Evolutionary conservation across 306 rosid species (phyloP), one percentile per base, ranked within the genome.

Genomic region (Gastrolobium villosum): DNA sequence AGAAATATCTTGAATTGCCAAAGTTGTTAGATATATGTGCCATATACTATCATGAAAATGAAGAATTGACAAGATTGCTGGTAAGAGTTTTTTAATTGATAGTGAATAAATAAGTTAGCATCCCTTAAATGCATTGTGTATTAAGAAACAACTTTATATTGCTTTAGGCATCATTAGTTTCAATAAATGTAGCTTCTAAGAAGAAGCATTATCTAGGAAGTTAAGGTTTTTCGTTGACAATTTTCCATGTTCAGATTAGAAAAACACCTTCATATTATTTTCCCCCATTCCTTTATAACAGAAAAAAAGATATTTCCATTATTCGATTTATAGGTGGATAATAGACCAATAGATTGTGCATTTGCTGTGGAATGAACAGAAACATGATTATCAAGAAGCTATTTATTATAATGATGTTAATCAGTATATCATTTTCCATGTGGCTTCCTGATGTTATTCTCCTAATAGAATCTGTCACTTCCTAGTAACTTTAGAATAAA

Each of bases 21-120:
- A 93, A 85, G 87, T 79, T 96, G 87, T 85, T 96, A 55, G 98
- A 96, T 78, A 89, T 90, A 84, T 96, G 99, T 88, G 97, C 99
- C 74, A 89, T 91, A 43, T 93, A 93, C 78, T 69, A 85, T 81
- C 98, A 88, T 65, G 93, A 90, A 87, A 96, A 96, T 75, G 94
- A 93, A 85, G 97, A 90, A 70, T 74, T 93, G 81, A 89, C 98
- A 64, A 84, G 84, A 81, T 63, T 86, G 72, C 83, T 96, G 92
- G 99, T 96, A 82, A 83, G 85, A 40, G 73, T 59, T 73, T 76
- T 77, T 71, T 41, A 45, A 67, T 56, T 13, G 50, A 36, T 52
- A 64, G 73, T n/a, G 14, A 44, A 66, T 20, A 50, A 61, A 11
- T 61, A 40, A 67, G 30, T 65, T 55, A 48, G 62, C 48, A 70